phyloP scores from a whole-genome alignment of 2,329 filamentous ascomycete species.

The Colletotrichum incanum region DNA sequence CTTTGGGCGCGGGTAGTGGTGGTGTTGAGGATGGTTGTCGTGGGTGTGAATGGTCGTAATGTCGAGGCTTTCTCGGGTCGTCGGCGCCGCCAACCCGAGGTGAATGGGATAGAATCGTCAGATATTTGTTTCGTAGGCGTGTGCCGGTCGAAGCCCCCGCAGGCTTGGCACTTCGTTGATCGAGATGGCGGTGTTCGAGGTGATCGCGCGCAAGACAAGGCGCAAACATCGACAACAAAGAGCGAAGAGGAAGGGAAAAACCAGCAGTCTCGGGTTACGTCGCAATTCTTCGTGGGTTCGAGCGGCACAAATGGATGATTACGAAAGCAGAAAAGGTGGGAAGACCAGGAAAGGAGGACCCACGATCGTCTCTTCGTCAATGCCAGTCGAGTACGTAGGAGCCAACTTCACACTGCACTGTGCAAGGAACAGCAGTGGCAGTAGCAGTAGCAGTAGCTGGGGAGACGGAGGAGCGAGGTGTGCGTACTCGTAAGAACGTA shows the following conservation, averaged over 20 bases:
- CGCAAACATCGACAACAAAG: slow-evolving; percentile 12
- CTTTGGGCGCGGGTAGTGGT: neutral
- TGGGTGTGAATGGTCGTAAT: neutral
- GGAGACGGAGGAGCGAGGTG: neutral
- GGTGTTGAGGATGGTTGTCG: neutral
- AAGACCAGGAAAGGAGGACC: slow-evolving; percentile 27
- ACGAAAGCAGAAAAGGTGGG: slow-evolving; percentile 29
- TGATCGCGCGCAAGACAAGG: slow-evolving; percentile 11
- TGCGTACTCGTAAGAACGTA: slow-evolving; percentile 9
- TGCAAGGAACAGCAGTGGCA: neutral
- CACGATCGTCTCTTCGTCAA: slow-evolving; percentile 11
- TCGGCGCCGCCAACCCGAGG: slow-evolving; percentile 14
- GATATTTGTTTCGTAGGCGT: neutral
- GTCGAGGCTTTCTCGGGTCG: slow-evolving; percentile 18
- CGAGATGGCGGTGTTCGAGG: neutral
- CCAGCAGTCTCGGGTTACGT: slow-evolving; percentile 10
- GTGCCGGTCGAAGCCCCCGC: neutral
- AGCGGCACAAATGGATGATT: slow-evolving; percentile 21
- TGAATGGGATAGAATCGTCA: slow-evolving; percentile 1
- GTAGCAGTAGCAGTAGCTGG: neutral
- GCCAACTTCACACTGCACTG: slow-evolving; percentile 13
- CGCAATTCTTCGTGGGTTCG: slow-evolving; percentile 8
- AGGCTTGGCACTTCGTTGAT: slow-evolving; percentile 5
- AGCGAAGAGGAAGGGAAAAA: neutral
- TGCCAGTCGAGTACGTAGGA: slow-evolving; percentile 2